Conservation (phyloP, 441 rosid species). For the Syzygium malaccense region DNA sequence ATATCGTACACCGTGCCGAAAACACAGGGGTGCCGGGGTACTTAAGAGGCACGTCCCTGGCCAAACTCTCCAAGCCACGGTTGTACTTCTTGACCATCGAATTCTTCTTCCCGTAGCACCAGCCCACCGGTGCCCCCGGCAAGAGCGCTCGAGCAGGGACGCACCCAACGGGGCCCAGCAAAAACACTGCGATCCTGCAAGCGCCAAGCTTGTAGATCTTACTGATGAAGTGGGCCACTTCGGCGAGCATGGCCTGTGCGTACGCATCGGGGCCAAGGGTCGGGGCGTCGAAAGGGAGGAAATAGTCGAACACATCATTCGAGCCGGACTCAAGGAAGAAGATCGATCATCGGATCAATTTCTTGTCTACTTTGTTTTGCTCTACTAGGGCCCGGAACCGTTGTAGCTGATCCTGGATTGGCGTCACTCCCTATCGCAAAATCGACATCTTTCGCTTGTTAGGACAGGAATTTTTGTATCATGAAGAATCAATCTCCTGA, state of each 20-base stretch:
- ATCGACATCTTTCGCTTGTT: neutral
- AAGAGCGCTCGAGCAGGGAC: conserved; percentile 46
- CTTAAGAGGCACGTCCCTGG: conserved; percentile 17
- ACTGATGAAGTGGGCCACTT: conserved; percentile 20
- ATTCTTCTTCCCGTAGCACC: conserved; percentile 47
- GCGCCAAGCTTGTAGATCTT: conserved; percentile 35
- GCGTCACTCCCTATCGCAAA: conserved; percentile 29
- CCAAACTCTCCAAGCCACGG: conserved; percentile 33
- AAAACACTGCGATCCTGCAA: conserved; percentile 35
- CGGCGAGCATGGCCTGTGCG: conserved; percentile 31
- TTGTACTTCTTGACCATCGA: conserved; percentile 47
- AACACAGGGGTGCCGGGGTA: conserved; percentile 36
- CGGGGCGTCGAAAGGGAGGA: conserved; percentile 22
- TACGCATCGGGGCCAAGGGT: conserved; percentile 25
- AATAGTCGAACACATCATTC: conserved; percentile 50
- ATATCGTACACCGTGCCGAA: conserved; percentile 18
- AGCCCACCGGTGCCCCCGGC: conserved; percentile 26
- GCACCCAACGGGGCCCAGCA: conserved; percentile 44
- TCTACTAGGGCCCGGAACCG: conserved; percentile 38
- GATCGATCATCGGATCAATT: conserved; percentile 19
- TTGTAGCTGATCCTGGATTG: conserved; percentile 44
- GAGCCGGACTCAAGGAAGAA: conserved; percentile 59
- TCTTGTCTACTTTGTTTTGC: conserved; percentile 22
- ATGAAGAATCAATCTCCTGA: neutral
- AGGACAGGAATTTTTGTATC: neutral